phyloP scores from a whole-genome alignment of 768 basidiomycete species.

The Mycena maculata region DNA sequence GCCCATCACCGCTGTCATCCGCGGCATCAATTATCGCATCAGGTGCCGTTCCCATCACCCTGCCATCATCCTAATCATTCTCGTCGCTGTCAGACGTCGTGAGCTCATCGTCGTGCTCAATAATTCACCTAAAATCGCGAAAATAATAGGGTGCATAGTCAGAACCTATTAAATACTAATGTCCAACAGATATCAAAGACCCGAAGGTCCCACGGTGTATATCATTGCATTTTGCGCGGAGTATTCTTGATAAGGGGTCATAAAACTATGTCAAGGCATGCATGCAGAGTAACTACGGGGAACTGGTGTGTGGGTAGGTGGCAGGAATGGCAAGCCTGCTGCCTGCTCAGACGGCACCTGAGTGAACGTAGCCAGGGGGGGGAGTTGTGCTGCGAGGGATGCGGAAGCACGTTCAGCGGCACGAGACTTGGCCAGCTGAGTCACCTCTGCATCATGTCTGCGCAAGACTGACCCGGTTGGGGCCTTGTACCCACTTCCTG shows the following conservation, averaged over 20 bases:
- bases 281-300: too few relatives aligned
- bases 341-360: too few relatives aligned
- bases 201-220: too few relatives aligned
- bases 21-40: not conserved
- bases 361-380: too few relatives aligned
- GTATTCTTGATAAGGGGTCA: too few relatives aligned
- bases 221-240: too few relatives aligned
- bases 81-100: not conserved
- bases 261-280: too few relatives aligned
- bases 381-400: not conserved
- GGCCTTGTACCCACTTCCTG: not conserved
- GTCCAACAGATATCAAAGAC: too few relatives aligned
- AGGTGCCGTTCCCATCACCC: not conserved
- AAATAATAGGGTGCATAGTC: not conserved
- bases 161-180: too few relatives aligned
- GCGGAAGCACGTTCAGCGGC: not conserved
- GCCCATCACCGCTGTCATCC: not conserved
- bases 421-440: not conserved
- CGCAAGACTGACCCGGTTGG: too few relatives aligned
- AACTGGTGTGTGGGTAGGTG: too few relatives aligned
- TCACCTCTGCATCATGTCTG: not conserved
- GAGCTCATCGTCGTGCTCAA: not conserved
- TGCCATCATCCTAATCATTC: not conserved
- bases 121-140: not conserved
- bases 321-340: too few relatives aligned